Evolutionary conservation across 2,329 filamentous ascomycete species (phyloP).

Genomic region (Dothidotthia symphoricarpi): DNA sequence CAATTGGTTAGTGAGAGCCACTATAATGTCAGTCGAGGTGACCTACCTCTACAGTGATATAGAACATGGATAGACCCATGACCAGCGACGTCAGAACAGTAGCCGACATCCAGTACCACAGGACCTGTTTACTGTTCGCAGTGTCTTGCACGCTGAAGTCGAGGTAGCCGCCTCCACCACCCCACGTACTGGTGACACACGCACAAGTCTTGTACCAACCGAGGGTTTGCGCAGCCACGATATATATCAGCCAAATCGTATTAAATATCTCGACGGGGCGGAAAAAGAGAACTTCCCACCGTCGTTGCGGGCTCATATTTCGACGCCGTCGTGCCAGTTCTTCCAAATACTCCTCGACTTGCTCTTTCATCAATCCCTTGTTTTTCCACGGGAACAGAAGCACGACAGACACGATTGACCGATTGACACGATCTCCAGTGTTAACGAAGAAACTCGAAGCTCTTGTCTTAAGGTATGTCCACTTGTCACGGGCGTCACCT

Average conservation of each 20-base stretch:
- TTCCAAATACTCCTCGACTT: conserved; percentile 5
- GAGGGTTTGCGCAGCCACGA: conserved; percentile 42
- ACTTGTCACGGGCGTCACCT: conserved; percentile 4
- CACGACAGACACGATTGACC: conserved; percentile 3
- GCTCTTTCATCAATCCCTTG: conserved; percentile 2
- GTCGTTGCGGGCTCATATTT: conserved; percentile 17
- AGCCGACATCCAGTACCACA: conserved; percentile 34
- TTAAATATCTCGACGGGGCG: conserved; percentile 40
- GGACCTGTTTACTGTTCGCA: conserved; percentile 30
- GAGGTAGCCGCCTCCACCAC: conserved; percentile 44
- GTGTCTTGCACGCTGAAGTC: conserved; percentile 37
- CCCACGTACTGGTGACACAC: conserved; percentile 44
- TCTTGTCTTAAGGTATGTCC: conserved; percentile 11
- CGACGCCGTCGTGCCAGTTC: conserved; percentile 2
- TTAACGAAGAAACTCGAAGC: conserved; percentile 5
- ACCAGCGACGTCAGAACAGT: conserved; percentile 30
- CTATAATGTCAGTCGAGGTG: no score
- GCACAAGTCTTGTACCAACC: conserved; percentile 45
- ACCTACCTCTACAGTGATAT: conserved; percentile 36
- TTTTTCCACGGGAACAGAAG: conserved; percentile 8
- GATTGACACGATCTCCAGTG: conserved; percentile 7
- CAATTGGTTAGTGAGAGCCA: no score
- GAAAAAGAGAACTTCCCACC: conserved; percentile 29
- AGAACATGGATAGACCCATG: conserved; percentile 37
- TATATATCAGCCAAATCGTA: conserved; percentile 37